These are phyloP conservation scores for Aspergillus caelatus DNA, from an alignment of 2,329 filamentous ascomycete genomes.

Conservation along the genomic window DNA sequence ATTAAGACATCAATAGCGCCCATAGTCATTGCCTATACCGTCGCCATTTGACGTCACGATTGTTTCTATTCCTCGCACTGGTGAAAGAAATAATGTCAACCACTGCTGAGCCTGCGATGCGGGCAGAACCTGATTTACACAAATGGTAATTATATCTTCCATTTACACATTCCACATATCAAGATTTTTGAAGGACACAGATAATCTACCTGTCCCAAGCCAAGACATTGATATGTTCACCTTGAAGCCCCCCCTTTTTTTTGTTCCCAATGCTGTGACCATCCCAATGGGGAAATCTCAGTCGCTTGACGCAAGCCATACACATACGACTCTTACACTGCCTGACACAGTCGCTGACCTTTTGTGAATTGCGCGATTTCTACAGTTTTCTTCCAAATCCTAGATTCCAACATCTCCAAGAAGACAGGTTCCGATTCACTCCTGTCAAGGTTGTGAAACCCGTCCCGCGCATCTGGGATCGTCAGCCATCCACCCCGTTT, in stretches of 20 bases:
- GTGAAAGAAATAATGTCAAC: slow-evolving; percentile 12
- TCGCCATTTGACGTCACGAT: slow-evolving; percentile 8
- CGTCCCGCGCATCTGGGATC: slow-evolving; percentile 48
- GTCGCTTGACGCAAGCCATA: background rate
- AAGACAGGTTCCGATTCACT: slow-evolving; percentile 44
- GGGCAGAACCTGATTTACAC: background rate
- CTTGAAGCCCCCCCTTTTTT: background rate
- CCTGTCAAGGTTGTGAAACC: slow-evolving; percentile 39
- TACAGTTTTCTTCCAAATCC: slow-evolving; percentile 5
- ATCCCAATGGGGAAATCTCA: background rate
- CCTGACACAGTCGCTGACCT: slow-evolving; percentile 14
- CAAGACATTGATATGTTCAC: background rate
- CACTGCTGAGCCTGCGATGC: slow-evolving; percentile 7
- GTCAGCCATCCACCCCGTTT: slow-evolving; percentile 47
- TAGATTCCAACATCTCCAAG: slow-evolving; percentile 14
- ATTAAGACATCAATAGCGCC: background rate
- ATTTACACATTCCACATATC: background rate
- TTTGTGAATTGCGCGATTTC: background rate
- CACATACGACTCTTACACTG: background rate
- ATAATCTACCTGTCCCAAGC: background rate
- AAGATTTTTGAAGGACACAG: background rate
- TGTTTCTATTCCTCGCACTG: slow-evolving; percentile 13
- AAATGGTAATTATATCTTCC: slow-evolving; percentile 12
- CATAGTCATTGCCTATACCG: background rate
- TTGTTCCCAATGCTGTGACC: background rate